Conservation (phyloP, 495 filamentous ascomycete genomes). For the Aspergillus nanangensis region DNA sequence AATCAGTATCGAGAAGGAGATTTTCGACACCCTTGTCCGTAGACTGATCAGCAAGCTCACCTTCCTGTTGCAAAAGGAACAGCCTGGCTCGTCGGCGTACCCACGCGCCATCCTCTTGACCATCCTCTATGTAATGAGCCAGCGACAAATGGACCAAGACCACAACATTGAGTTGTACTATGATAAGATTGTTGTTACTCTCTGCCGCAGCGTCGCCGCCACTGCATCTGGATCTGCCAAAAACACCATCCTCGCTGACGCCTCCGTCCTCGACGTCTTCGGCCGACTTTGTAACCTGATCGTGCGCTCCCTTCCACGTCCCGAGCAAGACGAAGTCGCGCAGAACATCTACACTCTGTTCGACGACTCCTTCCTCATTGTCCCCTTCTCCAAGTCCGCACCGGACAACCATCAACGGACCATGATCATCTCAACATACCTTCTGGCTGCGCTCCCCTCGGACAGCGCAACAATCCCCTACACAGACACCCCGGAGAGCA, state of each 20-base stretch:
- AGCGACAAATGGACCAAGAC: slow-evolving; percentile 44
- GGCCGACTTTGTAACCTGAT: slow-evolving; percentile 62
- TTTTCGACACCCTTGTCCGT: slow-evolving; percentile 67
- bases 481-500: slow-evolving; percentile 31
- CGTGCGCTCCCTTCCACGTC: slow-evolving; percentile 45
- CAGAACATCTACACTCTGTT: slow-evolving; percentile 57
- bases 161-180: slow-evolving; percentile 54
- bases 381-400: slow-evolving; percentile 33
- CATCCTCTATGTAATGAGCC: slow-evolving; percentile 59
- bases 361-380: slow-evolving; percentile 27
- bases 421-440: slow-evolving; percentile 57
- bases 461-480: slow-evolving; percentile 25
- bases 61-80: slow-evolving; percentile 50
- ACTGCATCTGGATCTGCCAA: slow-evolving; percentile 34
- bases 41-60: slow-evolving; percentile 64
- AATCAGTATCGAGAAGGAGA: slow-evolving; percentile 57
- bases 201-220: slow-evolving; percentile 42
- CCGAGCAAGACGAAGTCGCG: slow-evolving; percentile 52
- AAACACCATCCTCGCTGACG: slow-evolving; percentile 46
- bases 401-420: slow-evolving; percentile 38
- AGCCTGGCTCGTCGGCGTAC: slow-evolving; percentile 46
- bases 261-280: slow-evolving; percentile 54
- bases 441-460: slow-evolving; percentile 54
- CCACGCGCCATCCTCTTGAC: slow-evolving; percentile 58
- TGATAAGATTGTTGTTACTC: slow-evolving; percentile 52